A percentile compares a stretch with the other conserved stretches of the same genome.
Evolutionary conservation across 352 stramenopile genomes (phyloP).

Genomic region (Globisporangium carolinianum): DNA sequence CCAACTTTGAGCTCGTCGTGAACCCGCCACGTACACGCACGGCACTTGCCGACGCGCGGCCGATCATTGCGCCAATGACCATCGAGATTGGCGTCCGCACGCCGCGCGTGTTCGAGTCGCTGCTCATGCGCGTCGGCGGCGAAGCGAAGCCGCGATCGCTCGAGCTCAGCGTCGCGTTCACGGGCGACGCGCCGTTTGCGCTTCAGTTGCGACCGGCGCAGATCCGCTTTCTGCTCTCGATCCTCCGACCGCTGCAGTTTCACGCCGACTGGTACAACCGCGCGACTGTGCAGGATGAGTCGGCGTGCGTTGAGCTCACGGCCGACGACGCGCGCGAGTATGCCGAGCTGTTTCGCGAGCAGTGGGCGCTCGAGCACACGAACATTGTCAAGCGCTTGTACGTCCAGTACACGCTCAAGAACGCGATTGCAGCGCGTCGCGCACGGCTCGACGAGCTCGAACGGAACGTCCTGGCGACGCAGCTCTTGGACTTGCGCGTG

Average conservation of each 20-base stretch:
- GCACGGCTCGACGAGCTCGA: constrained; percentile 47
- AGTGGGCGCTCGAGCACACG: constrained; percentile 50
- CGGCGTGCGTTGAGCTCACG: constrained; percentile 50
- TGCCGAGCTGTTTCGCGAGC: constrained; percentile 40
- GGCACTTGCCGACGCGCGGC: constrained; percentile 24
- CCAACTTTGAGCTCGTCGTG: constrained; percentile 65
- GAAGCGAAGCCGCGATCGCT: constrained; percentile 30
- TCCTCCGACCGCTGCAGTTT: constrained; percentile 49
- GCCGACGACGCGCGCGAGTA: constrained; percentile 46
- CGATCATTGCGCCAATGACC: constrained; percentile 42
- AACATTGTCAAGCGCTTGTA: constrained; percentile 33
- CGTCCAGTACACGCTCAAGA: constrained; percentile 33
- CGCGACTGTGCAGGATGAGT: constrained; percentile 48
- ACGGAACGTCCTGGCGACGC: constrained; percentile 42
- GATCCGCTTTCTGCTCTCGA: constrained; percentile 43
- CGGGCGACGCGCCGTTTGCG: constrained; percentile 19
- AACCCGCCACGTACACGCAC: constrained; percentile 28
- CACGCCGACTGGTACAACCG: constrained; percentile 68
- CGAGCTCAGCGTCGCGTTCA: constrained; percentile 49
- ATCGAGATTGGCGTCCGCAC: constrained; percentile 55
- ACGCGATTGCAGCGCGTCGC: constrained; percentile 28
- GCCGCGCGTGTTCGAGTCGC: constrained; percentile 57
- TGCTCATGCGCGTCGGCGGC: constrained; percentile 40
- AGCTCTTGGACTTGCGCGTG: constrained; percentile 53
- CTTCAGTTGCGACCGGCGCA: constrained; percentile 64